Evolutionary conservation across 192 early-diverging fungal species (phyloP), one percentile per base, ranked within the genome.

Genomic region (Cetraspora pellucida): DNA sequence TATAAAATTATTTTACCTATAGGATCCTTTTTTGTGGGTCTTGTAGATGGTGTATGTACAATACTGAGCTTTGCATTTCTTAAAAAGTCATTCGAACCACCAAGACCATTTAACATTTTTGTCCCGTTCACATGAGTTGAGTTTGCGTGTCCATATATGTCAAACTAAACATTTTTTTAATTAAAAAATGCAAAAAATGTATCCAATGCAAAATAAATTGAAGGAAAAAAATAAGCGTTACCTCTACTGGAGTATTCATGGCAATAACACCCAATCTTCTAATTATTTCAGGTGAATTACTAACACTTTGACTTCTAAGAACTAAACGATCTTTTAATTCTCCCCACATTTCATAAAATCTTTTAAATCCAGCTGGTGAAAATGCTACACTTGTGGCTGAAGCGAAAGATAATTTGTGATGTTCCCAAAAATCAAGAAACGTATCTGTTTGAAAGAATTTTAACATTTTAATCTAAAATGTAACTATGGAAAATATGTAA

Each of bases 161-260:
- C 82, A 60, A 84, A 79, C 77, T 72, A 47, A 68, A 68, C 25
- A 47, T 27, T 6, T 5, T 43, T 17, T 25, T 43, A 21, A 47
- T 47, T 25, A 30, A 21, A 19, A 47, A 25, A 9, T 46, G 23
- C 46, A 47, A 23, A 23, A 47, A 44, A 14, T 9, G 6, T 68
- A 68, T 46, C 3, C 19, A n/a, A n/a, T 25, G 44, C 10, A 45
- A 16, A 45, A n/a, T 21, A 68, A 49, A 16, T 23, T n/a, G 8
- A 46, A 14, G 3, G 9, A 65, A 21, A 44, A 25, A 49, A 10
- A 59, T 16, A 14, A 17, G 31, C 2, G 27, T 44, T 57, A 72
- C 70, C 70, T 84, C 82, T 50, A 84, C 78, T 50, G 82, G 82
- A 17, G 82, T 84, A 49, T 84, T 84, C 82, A 84, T 84, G 13